phyloP scores from a whole-genome alignment of 2,329 filamentous ascomycete species.

The Fusarium agapanthi region DNA sequence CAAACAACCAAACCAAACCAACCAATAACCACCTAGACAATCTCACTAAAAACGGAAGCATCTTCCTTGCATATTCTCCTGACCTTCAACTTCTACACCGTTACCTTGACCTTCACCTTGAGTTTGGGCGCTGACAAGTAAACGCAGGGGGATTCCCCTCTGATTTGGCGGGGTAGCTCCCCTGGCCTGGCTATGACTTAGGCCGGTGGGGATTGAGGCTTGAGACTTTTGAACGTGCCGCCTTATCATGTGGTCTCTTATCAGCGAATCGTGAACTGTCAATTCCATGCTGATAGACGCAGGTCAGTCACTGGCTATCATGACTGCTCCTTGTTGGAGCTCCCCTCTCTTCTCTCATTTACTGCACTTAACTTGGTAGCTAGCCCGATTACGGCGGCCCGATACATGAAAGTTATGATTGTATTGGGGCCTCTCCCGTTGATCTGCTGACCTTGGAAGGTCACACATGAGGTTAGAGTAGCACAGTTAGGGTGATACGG shows the following conservation, averaged over 20 bases:
- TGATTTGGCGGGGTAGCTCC: conserved; percentile 43
- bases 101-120: neutral
- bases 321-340: conserved; percentile 36
- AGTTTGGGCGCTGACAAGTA: conserved; percentile 11
- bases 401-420: conserved; percentile 34
- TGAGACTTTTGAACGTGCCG: conserved; percentile 28
- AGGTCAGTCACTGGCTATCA: conserved; percentile 27
- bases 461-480: conserved; percentile 28
- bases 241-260: conserved; percentile 41
- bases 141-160: conserved; percentile 34
- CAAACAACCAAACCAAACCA: neutral
- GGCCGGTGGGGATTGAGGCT: conserved; percentile 37
- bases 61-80: neutral
- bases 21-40: neutral
- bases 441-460: conserved; percentile 28
- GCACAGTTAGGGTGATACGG: neutral
- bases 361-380: neutral
- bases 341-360: conserved; percentile 23
- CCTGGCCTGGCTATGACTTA: conserved; percentile 25
- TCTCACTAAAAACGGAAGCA: neutral
- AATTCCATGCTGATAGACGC: conserved; percentile 21
- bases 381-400: conserved; percentile 28
- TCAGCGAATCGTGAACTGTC: conserved; percentile 33
- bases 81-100: neutral
- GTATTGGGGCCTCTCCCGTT: conserved; percentile 24